Evolutionary conservation across 305 asterid species (phyloP).

Genomic region (Solanum hybrid): DNA sequence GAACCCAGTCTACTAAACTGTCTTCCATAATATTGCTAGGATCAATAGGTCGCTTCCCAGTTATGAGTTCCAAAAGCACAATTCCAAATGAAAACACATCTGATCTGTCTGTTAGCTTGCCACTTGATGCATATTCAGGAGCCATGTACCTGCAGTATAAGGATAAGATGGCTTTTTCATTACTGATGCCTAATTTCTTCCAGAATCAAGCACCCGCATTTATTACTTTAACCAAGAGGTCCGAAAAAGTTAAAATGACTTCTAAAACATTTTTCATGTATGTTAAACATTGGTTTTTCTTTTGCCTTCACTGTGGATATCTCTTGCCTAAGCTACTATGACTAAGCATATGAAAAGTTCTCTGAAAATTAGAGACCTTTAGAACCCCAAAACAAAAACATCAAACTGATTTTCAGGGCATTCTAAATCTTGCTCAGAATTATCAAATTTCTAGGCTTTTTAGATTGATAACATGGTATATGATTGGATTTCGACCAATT

Average conservation of each 20-base stretch:
- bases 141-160: slow-evolving; percentile 47
- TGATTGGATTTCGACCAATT: not conserved
- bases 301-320: not conserved
- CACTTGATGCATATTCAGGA: slow-evolving; percentile 81
- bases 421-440: not conserved
- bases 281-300: not conserved
- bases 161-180: not conserved
- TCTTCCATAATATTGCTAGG: slow-evolving; percentile 49
- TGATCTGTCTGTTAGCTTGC: slow-evolving; percentile 63
- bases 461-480: not conserved
- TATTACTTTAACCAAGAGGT: not conserved
- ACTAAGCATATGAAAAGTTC: not conserved
- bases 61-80: slow-evolving; percentile 65
- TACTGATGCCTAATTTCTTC: not conserved
- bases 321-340: not conserved
- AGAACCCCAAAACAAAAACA: not conserved
- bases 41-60: slow-evolving; percentile 61
- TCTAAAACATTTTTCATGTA: not conserved
- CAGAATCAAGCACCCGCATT: not conserved
- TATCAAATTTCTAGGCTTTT: not conserved
- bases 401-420: not conserved
- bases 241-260: not conserved
- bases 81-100: slow-evolving; percentile 84
- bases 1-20: slow-evolving; percentile 76
- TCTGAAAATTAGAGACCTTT: not conserved